Conservation (phyloP, 106 monocot species). For the Xerophyta viscosa region DNA sequence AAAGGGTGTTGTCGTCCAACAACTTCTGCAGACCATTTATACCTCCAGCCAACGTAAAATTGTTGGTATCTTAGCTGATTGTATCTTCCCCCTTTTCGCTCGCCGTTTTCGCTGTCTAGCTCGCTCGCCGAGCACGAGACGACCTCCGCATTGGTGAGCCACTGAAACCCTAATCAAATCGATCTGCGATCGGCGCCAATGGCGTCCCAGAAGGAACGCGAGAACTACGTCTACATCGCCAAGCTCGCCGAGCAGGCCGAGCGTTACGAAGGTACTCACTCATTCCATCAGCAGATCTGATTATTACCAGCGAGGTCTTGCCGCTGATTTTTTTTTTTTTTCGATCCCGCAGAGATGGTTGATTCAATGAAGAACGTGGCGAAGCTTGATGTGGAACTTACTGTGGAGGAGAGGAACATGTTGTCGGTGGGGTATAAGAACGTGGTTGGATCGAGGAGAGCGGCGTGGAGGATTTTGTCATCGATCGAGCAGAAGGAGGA, state of each 20-base stretch:
- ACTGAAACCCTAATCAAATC: not conserved
- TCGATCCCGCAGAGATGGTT: conserved; percentile 36
- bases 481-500: conserved; percentile 37
- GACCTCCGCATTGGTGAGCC: too few relatives aligned
- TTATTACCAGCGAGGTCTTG: not conserved
- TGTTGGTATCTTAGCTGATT: too few relatives aligned
- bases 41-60: too few relatives aligned
- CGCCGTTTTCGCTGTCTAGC: too few relatives aligned
- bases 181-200: too few relatives aligned
- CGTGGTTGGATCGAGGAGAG: conserved; percentile 34
- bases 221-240: conserved; percentile 72
- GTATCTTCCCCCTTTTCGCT: too few relatives aligned
- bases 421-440: conserved; percentile 44
- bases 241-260: conserved; percentile 97
- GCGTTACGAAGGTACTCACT: conserved; percentile 59
- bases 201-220: conserved; percentile 37
- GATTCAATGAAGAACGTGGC: conserved; percentile 44
- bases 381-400: conserved; percentile 39
- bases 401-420: conserved; percentile 40
- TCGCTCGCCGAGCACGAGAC: too few relatives aligned
- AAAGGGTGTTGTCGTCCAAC: too few relatives aligned
- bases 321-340: not conserved
- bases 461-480: conserved; percentile 36
- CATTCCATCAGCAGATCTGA: too few relatives aligned
- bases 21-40: too few relatives aligned